Evolutionary conservation across 441 rosid species (phyloP).

Genomic region (Populus trichocarpa): DNA sequence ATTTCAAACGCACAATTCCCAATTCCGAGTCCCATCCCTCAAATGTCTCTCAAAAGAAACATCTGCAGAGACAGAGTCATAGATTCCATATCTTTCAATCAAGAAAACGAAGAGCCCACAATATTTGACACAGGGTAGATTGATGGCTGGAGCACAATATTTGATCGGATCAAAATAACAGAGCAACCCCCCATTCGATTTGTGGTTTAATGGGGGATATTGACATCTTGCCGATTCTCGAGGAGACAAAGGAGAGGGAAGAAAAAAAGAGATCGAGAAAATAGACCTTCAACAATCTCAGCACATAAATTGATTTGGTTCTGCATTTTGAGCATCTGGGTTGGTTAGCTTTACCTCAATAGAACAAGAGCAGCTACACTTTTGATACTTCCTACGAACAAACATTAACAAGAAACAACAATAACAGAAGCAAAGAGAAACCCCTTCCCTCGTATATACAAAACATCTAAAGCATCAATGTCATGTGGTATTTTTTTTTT

Average conservation of each 20-base stretch:
- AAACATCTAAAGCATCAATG: conserved; percentile 5
- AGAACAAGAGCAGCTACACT: not conserved
- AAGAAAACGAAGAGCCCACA: not conserved
- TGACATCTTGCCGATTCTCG: too few species aligned
- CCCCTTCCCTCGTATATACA: conserved; percentile 16
- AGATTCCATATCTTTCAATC: conserved; percentile 49
- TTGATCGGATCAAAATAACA: not conserved
- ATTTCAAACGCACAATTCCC: not conserved
- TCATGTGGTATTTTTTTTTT: conserved; percentile 10
- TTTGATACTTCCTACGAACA: not conserved
- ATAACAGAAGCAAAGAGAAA: conserved; percentile 11
- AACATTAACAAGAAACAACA: conserved; percentile 1
- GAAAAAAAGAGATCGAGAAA: too few species aligned
- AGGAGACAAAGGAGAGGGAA: too few species aligned
- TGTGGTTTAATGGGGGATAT: not conserved
- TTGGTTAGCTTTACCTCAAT: not conserved
- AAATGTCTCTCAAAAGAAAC: not conserved
- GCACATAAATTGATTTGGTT: not conserved
- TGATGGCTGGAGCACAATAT: not conserved
- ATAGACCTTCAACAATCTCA: not conserved
- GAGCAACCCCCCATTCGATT: not conserved
- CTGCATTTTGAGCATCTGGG: not conserved
- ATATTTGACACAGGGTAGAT: not conserved
- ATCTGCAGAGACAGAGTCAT: conserved; percentile 7
- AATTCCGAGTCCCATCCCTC: not conserved